Percentiles rank a stretch among this genome's conserved stretches.
Conservation (phyloP, 805 yeast species). For the Kluyveromyces wickerhamii region DNA sequence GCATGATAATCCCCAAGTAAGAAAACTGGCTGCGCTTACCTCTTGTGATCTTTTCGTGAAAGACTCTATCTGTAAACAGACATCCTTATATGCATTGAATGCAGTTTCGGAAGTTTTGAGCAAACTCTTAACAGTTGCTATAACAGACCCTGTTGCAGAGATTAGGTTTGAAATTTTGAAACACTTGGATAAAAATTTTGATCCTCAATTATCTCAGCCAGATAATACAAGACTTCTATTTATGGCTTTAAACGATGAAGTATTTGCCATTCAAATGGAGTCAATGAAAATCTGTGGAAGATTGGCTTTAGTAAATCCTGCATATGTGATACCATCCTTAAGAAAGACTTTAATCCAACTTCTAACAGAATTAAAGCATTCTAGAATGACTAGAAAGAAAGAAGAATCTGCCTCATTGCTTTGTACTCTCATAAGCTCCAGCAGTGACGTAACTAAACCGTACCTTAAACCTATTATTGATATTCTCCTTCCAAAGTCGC, state of each 20-base stretch:
- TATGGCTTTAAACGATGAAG: slow-evolving; percentile 87
- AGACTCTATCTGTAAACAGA: slow-evolving; percentile 79
- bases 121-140: slow-evolving; percentile 69
- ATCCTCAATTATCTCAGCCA: slow-evolving; percentile 90
- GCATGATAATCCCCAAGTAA: slow-evolving; percentile 67
- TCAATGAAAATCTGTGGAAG: slow-evolving; percentile 79
- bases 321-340: slow-evolving; percentile 88
- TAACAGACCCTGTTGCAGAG: slow-evolving; percentile 83
- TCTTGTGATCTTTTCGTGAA: slow-evolving; percentile 67
- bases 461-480: slow-evolving; percentile 88
- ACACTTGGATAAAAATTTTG: slow-evolving; percentile 67
- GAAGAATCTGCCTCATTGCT: slow-evolving; percentile 82
- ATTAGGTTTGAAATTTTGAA: slow-evolving; percentile 73
- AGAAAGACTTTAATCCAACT: slow-evolving; percentile 81
- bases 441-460: slow-evolving; percentile 79
- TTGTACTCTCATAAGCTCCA: slow-evolving; percentile 64
- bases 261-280: slow-evolving; percentile 70
- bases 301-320: slow-evolving; percentile 80
- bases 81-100: slow-evolving; percentile 68
- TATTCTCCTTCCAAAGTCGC: slow-evolving; percentile 68
- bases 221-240: slow-evolving; percentile 79
- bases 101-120: slow-evolving; percentile 83
- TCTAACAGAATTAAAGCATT: slow-evolving; percentile 76
- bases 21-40: slow-evolving; percentile 78
- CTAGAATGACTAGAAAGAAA: slow-evolving; percentile 63